Evolutionary conservation across 2,329 filamentous ascomycete genomes (phyloP), one percentile per base, ranked within the genome.

Genomic region (Penicillium sp.): DNA sequence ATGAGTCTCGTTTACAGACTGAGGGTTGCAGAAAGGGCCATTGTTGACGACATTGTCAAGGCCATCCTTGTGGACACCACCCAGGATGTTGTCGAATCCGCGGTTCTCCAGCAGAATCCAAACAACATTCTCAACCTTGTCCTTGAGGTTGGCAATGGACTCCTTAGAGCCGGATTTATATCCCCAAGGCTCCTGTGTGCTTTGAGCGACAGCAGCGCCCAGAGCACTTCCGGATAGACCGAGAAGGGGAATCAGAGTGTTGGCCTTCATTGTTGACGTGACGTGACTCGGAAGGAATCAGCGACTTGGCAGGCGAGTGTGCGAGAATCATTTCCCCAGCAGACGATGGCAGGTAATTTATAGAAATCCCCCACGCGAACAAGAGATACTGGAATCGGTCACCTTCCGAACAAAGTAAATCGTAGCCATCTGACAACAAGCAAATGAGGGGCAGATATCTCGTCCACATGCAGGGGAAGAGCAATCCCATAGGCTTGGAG

Each of bases 41-140:
- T 67, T 72, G 60, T 73, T 68, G 55, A 70, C 65, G 3, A 70
- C 66, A 58, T 75, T 75, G 54, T 74, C 69, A 12, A 75, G 53
- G 13, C 70, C 71, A 3, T 58, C 30, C 15, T 64, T 64, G 34
- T 62, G 68, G 52, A 74, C 65, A 45, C 71, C 73, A 52, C 73
- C 73, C 12, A 75, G 57, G 23, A 76, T 65, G 61, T 74, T 76
- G 61, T 62, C 60, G 17, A 58, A 62, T n/a, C 48, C 56, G 13
- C 60, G 60, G 58, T 76, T 76, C 55, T 75, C 74, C 62, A 75
- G 65, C 39, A 68, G 41, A 27, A 68, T 61, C 66, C 66, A 68
- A 24, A 69, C 67, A 15, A 69, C 63, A 46, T 69, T 66, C 61
- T 69, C 66, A 44, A 69, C 57, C 57, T 69, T 68, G 49, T 63